Evolutionary conservation across 108 stramenopile species (phyloP).

Genomic region (Skeletonema menzelii): DNA sequence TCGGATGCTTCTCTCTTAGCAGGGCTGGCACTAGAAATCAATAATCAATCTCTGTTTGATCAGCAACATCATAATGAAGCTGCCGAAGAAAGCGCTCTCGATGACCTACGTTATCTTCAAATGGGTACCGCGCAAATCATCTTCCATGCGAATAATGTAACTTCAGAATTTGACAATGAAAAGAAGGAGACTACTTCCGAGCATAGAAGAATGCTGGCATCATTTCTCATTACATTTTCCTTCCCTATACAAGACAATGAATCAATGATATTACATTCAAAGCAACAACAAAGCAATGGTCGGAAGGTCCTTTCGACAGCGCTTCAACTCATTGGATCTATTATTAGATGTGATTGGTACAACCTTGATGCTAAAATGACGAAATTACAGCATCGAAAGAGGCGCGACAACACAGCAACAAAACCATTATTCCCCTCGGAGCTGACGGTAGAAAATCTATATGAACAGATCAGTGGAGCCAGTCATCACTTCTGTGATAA

Average conservation of each 20-base stretch:
- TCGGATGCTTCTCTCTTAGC: slow-evolving; percentile 41
- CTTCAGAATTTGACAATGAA: neutral
- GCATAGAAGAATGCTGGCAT: slow-evolving; percentile 15
- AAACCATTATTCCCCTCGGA: slow-evolving; percentile 56
- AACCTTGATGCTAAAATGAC: slow-evolving; percentile 44
- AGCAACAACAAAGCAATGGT: neutral
- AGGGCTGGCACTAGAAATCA: slow-evolving; percentile 36
- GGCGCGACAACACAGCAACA: neutral
- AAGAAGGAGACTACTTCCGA: neutral
- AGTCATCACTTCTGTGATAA: slow-evolving; percentile 8
- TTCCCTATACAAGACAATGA: slow-evolving; percentile 21
- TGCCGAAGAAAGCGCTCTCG: neutral
- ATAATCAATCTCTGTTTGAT: neutral
- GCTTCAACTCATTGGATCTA: slow-evolving; percentile 55
- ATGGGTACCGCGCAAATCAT: neutral
- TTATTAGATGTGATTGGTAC: slow-evolving; percentile 71
- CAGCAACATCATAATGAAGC: neutral
- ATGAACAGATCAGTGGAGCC: slow-evolving; percentile 55
- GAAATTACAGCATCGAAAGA: slow-evolving; percentile 9
- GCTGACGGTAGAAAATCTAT: slow-evolving; percentile 61
- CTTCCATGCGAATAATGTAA: neutral
- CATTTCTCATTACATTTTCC: slow-evolving; percentile 53
- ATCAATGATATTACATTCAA: neutral
- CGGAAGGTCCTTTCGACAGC: slow-evolving; percentile 39
- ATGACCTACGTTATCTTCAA: slow-evolving; percentile 33